Base-by-base conservation (phyloP, 2,329 filamentous ascomycete species). In the Cercospora berteroae region DNA sequence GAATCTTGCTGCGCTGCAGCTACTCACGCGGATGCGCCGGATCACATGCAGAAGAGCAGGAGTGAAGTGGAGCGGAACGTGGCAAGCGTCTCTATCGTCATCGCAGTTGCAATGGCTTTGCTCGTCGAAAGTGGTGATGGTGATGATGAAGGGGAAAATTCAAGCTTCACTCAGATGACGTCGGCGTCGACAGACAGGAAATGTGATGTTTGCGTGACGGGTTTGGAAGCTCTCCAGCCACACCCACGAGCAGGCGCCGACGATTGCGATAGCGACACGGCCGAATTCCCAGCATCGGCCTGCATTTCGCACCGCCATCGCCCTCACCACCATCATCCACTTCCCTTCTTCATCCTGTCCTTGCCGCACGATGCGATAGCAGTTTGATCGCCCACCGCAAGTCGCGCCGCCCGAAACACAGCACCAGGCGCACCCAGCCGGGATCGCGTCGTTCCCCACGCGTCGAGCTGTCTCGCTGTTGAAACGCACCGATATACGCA, bases 381-480 rank as follows among this genome's bases (percentile, higher is more conserved):
- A 27, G 55, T 20, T 27, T 13, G 44, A 48, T 48, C 44, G 44
- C 20, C 44, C 44, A n/a, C 44, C 44, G 44, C n/a, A 48, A 23
- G 44, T 10, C 44, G 44, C 48, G 48, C 48, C 48, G 23, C 48
- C 31, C 13, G 57, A 59, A 33, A 59, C 16, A 10, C n/a, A 25
- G 25, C 29, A 39, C 4, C 6, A 18, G 25, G 27, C n/a, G 25
- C n/a, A 29, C 59, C 10, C 33, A 50, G 18, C 59, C 18, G 23
- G 23, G 59, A 61, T 44, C 59, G 59, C 59, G 59, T 61, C 39
- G 33, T 42, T 42, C 31, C 57, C 29, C 57, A 39, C 57, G 59
- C 59, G 59, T 61, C 59, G 59, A 61, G 59, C 59, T 61, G 48
- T 39, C 13, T 29, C 16, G 52, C 50, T 18, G 23, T 13, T 29